Base-by-base conservation (phyloP, 164 flowering plant species). In the Chimonanthus praecox region DNA sequence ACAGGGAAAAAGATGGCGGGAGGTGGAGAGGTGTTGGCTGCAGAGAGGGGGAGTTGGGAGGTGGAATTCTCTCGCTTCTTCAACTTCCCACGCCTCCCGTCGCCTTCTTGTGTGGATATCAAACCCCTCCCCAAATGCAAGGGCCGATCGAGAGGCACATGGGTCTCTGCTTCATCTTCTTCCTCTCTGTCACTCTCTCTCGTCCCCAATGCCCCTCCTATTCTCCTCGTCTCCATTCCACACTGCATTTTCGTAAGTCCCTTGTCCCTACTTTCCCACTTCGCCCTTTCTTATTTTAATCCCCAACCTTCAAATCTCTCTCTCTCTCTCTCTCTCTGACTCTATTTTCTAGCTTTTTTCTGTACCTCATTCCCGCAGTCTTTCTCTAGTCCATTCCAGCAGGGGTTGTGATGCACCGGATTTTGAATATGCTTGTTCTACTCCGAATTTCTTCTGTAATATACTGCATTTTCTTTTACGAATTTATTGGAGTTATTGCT, bases 51-150 rank as follows among this genome's bases (percentile, higher is more conserved):
- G 33, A 7, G 20, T 51, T 78, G 81, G 85, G 74, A 76, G 60
- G 61, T 82, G 58, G 74, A 76, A 46, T 80, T 47, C 73, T 62
- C 81, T 54, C 76, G 85, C 9, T 82, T 80, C 72, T 80, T 82
- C 75, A 74, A 76, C 76, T 80, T 58, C 60, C 83, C 80, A n/a
- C 9, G 20, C 61, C 45, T 62, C 7, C 8, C 44, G 15, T 18
- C 73, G 3, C 51, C 76, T 15, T 11, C 62, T 21, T 63, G 62
- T 18, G 7, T 44, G n/a, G 11, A 5, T 51, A 81, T 82, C 61
- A 74, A 20, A 54, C 74, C 77, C 7, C 68, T 78, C 5, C 33
- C 76, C 15, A 65, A 67, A 47, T 45, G 47, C 48, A 72, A 61
- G 72, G 6, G 10, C 16, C 64, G 67, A 11, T 7, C 47, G 49